Evolutionary conservation across 2,329 filamentous ascomycete genomes (phyloP), one percentile per base, ranked within the genome.

Genomic region (Pestalotiopsis sp.): DNA sequence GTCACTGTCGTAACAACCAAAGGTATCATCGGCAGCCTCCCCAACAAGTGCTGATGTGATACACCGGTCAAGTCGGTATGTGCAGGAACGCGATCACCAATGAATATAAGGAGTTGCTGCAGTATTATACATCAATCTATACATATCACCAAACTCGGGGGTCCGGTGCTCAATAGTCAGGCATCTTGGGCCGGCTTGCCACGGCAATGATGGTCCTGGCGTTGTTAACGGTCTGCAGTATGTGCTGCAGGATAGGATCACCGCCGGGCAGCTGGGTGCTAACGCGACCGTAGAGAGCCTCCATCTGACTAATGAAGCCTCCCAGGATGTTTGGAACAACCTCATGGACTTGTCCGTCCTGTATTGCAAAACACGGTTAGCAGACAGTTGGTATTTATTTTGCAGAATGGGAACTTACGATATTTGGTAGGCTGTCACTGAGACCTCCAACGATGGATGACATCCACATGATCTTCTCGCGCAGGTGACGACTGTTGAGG

Each of bases 371-470:
- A n/a, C 3, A 20, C 20, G 14, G 49, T 66, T 41, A 39, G 23
- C 63, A 31, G 1, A 25, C 59, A 13, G 31, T 13, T 56, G 39
- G 27, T 56, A n/a, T n/a, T 23, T 45, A 23, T 23, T 13, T 13
- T 23, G n/a, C 59, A 11, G n/a, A 59, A 56, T 59, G 64, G 64
- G 61, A 56, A 84, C 87, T 80, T 81, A 90, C 88, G 78, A 86
- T 82, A 68, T 79, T 81, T 3, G 81, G 78, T 12, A 88, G 75
- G 63, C 82, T 82, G 66, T 81, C 80, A 68, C 84, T 81, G 71
- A 91, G 85, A 36, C 84, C 82, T 56, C 83, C 79, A n/a, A 91
- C 80, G 52, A 90, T 85, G 73, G 86, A 83, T 75, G 91, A 88
- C 56, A 91, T 82, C 87, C 89, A 90, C 25, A 81, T 81, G 66